phyloP scores from a whole-genome alignment of 306 rosid genomes.

The Begonia fuchsioides region DNA sequence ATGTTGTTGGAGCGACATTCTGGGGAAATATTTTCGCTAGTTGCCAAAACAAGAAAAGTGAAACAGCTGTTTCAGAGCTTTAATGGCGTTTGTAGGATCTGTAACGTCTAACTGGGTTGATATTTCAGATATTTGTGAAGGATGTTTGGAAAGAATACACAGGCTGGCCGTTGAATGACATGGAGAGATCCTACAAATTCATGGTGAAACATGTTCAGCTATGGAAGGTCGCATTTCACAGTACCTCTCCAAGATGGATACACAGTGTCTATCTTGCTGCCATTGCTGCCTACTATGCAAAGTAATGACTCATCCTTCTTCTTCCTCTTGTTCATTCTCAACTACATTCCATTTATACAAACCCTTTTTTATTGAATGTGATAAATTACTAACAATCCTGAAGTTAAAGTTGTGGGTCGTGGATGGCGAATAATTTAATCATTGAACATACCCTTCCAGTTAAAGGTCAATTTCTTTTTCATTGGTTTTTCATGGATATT shows the following conservation, averaged over 20 bases:
- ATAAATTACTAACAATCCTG: background rate
- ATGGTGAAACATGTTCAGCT: constrained; percentile 96
- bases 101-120: background rate
- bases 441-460: no score
- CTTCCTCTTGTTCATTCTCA: background rate
- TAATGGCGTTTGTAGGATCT: no score
- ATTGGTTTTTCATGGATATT: no score
- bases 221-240: constrained; percentile 93
- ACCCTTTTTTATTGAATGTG: background rate
- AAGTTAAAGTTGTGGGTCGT: background rate
- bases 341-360: background rate
- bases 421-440: no score
- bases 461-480: no score
- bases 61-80: no score
- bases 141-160: constrained; percentile 99
- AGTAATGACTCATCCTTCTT: constrained; percentile 22
- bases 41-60: no score
- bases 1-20: no score
- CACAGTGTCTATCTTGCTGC: constrained; percentile 84
- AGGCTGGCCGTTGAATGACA: constrained; percentile 95
- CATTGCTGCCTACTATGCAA: constrained; percentile 92
- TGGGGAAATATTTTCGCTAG: no score
- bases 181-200: constrained; percentile 92
- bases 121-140: constrained; percentile 60
- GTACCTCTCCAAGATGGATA: constrained; percentile 94